phyloP scores from a whole-genome alignment of 768 basidiomycete species.

The Kwoniella sp. region DNA sequence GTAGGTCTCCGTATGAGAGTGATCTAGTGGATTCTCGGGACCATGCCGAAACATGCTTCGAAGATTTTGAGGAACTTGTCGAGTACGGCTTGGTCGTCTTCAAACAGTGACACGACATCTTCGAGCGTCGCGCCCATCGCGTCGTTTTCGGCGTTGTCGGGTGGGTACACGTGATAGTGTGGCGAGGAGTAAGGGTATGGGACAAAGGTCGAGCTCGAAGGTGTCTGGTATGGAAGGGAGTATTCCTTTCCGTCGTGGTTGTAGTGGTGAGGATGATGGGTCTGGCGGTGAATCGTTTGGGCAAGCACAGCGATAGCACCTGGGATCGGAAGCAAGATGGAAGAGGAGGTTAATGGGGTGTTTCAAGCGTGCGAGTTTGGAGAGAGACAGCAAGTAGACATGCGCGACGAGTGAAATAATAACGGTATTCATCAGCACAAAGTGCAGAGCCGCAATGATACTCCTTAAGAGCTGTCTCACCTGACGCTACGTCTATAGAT shows the following conservation, averaged over 20 bases:
- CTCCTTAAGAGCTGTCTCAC: slow-evolving; percentile 10
- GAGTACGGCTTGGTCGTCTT: slow-evolving; percentile 30
- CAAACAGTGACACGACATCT: not conserved
- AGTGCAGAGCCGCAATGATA: not conserved
- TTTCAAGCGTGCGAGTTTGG: no score
- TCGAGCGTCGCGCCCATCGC: not conserved
- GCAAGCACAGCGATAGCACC: slow-evolving; percentile 20
- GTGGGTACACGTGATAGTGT: not conserved
- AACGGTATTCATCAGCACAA: no score
- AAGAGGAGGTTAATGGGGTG: no score
- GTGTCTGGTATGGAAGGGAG: not conserved
- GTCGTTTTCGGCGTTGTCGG: not conserved
- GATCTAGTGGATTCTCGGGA: slow-evolving; percentile 1
- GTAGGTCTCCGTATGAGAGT: no score
- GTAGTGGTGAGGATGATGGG: slow-evolving; percentile 1
- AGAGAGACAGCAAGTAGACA: no score
- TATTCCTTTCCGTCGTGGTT: no score
- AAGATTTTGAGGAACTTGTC: slow-evolving; percentile 29
- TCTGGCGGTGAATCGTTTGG: slow-evolving; percentile 8
- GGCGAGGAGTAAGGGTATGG: not conserved
- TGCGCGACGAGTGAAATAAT: no score
- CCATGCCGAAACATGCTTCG: slow-evolving; percentile 27
- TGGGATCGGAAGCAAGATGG: not conserved
- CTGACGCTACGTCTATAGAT: slow-evolving; percentile 20
- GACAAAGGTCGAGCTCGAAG: not conserved